These are phyloP conservation scores for Metschnikowia proteae DNA, from an alignment of 805 yeast species.

Conservation along the genomic window DNA sequence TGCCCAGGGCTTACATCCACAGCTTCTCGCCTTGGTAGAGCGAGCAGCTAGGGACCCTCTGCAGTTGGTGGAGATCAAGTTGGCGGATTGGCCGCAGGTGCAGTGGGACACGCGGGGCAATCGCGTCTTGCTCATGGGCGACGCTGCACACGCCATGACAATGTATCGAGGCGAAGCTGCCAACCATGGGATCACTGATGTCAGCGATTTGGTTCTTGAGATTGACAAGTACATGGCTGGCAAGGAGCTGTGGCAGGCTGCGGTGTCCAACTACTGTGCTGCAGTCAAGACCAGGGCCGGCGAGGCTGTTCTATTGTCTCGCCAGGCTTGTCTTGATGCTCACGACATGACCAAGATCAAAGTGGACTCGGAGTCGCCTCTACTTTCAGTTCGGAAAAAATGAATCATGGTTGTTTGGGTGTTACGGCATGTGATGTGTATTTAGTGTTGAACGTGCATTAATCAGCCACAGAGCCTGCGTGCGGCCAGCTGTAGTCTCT, in stretches of 20 bases:
- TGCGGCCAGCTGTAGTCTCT: too few relatives aligned
- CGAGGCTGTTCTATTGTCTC: constrained; percentile 3
- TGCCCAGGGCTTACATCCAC: constrained; percentile 14
- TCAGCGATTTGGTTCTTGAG: constrained; percentile 11
- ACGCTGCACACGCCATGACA: constrained; percentile 23
- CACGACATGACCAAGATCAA: constrained; percentile 3
- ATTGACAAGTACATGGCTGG: constrained; percentile 11
- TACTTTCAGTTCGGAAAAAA: constrained; percentile 3
- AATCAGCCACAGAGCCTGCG: too few relatives aligned
- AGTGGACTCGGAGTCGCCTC: constrained; percentile 1
- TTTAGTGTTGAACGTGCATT: too few relatives aligned
- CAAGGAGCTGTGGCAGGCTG: constrained; percentile 12
- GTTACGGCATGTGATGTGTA: too few relatives aligned
- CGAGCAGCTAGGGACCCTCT: constrained; percentile 14
- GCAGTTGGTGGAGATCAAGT: constrained; percentile 13
- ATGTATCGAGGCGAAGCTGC: constrained; percentile 22
- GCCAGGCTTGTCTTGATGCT: constrained; percentile 6
- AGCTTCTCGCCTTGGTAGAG: constrained; percentile 14
- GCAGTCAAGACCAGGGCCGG: constrained; percentile 14
- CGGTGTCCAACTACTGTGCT: constrained; percentile 11
- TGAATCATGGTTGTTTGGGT: too few relatives aligned
- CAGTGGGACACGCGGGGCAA: constrained; percentile 15
- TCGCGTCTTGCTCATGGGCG: constrained; percentile 15
- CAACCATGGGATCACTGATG: constrained; percentile 20
- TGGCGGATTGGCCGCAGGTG: constrained; percentile 19